Evolutionary conservation across 2,329 filamentous ascomycete genomes (phyloP), one percentile per base, ranked within the genome.

Genomic region (Coniochaeta hoffmannii): DNA sequence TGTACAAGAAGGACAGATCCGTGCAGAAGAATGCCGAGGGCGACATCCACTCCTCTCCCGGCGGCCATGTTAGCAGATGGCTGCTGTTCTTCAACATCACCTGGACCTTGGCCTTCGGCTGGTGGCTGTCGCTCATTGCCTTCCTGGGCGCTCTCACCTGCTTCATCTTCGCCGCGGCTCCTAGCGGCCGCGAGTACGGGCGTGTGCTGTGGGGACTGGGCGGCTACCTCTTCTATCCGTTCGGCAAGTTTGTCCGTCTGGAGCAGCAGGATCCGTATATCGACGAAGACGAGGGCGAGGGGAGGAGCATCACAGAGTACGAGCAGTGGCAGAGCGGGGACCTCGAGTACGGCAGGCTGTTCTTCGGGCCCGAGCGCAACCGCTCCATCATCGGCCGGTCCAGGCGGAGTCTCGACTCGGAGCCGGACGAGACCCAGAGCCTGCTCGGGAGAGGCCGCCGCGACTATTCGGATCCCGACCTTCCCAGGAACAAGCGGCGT

Each of bases 271-370:
- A 97, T 66, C 88, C 89, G 44, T 99, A 99, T 67, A 78, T 90
- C 50, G 89, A 97, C 58, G 94, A 99, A 73, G 94, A 99, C 65
- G 85, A 94, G 66, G 92, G 93, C 38, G 94, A 99, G 72, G 94
- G 94, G 19, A 85, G 94, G 66, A 97, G 92, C 73, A 97, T 99
- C 66, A 95, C 90, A 65, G 94, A 99, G 74, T 99, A 99, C 68
- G 94, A 99, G 70, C 91, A 96, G 72, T 99, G 94, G 94, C 94
- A 99, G 73, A 97, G 86, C 67, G 94, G 94, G 53, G 94, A 99
- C 66, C 81, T 99, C 32, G 94, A 99, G 71, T 91, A 97, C 69
- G 94, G 94, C 3, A 83, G 93, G 32, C 81, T 99, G 2, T 97
- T 99, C 76, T 99, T 99, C 69, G 95, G 94, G 0, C 94, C 94